Base-by-base conservation (phyloP, 169 alveolate genomes). In the Plasmodium adleri region DNA sequence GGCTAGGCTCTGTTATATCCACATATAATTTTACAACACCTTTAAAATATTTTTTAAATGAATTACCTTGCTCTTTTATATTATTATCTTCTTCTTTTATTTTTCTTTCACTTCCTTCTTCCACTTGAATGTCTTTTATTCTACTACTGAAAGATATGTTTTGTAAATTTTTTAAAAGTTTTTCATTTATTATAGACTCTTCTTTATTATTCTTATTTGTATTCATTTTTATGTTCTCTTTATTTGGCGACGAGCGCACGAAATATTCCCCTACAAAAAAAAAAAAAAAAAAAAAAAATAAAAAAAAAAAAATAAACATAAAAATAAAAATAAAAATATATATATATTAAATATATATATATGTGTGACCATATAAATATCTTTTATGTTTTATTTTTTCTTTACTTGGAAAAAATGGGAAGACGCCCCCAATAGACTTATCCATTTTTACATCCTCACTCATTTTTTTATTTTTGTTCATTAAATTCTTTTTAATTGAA, bases 1-100 rank as follows among this genome's bases (percentile, higher is more conserved):
- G 92, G 74, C 88, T 95, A 15, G 97, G 97, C 73, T 94, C 96
- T 7, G 97, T 95, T 28, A 93, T 72, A 66, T 95, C 95, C 45
- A 94, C 95, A 64, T 93, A 96, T 20, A 96, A 60, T 86, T 96
- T 96, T 17, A 96, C 95, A 17, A 95, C 96, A 43, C 96, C 88
- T 54, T 88, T 74, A 59, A 87, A 95, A 50, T 90, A 66, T 17
- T 62, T 88, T 47, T 83, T 83, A n/a, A 94, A 71, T 6, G 50
- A 72, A 10, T 62, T 64, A 5, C 15, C 24, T 49, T 75, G 17
- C 6, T 49, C 72, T 15, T 50, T 63, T 43, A 22, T 54, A 24
- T 26, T n/a, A 12, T 59, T 7, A 26, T 63, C 15, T 43, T 60
- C 50, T 54, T 3, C 72, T 32, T 52, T 20, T 72, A 9, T 15